Percentiles rank a stretch among this genome's conserved stretches.
phyloP scores from a whole-genome alignment of 148 eudicot genomes.

The Silene conica region DNA sequence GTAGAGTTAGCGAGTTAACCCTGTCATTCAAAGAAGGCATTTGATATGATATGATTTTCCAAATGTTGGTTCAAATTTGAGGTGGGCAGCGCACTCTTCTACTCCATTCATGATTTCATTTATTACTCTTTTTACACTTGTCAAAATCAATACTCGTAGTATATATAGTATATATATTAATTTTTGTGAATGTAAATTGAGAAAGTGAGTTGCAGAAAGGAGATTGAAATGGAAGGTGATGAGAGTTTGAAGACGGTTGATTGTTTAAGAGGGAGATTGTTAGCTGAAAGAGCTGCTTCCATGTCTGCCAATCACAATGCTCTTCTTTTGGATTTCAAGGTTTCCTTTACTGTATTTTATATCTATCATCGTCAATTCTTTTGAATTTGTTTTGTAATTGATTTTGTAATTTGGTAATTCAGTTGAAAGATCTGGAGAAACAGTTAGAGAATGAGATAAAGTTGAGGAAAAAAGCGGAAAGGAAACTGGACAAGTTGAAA shows the following conservation, averaged over 20 bases:
- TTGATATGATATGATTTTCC: no score
- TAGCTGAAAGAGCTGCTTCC: slow-evolving; percentile 3
- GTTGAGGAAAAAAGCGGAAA: slow-evolving; percentile 63
- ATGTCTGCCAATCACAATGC: not conserved
- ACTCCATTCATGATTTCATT: no score
- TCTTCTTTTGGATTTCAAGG: not conserved
- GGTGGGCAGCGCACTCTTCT: no score
- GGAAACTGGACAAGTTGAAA: slow-evolving; percentile 43
- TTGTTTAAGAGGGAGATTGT: not conserved
- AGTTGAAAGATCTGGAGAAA: slow-evolving; percentile 59
- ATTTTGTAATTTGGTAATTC: slow-evolving; percentile 4
- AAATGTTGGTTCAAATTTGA: no score
- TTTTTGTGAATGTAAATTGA: no score
- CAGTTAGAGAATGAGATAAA: slow-evolving; percentile 45
- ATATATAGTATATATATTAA: no score
- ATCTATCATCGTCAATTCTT: no score
- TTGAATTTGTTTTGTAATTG: not conserved
- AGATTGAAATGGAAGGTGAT: not conserved
- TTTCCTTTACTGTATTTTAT: no score
- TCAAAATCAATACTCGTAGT: not conserved
- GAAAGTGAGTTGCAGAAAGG: not conserved
- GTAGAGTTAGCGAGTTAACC: no score
- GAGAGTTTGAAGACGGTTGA: not conserved
- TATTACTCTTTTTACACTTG: no score
- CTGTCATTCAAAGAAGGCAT: no score